These are phyloP conservation scores for Herpetomonas samuelpessoai DNA, from an alignment of 208 protist species.

Conservation along the genomic window DNA sequence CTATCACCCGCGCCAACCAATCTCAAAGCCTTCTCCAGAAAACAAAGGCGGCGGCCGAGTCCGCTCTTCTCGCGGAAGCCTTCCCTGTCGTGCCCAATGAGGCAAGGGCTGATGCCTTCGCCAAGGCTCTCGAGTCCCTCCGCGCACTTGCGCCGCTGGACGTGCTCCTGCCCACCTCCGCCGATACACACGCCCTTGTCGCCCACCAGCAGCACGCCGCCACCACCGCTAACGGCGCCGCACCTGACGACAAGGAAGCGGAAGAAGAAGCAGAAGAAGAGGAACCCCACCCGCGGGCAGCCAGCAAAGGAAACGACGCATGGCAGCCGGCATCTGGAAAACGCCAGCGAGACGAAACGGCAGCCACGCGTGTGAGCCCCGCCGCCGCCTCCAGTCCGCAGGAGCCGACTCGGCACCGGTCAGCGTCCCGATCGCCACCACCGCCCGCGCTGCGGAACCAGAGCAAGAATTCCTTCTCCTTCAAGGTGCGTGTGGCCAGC, in stretches of 20 bases:
- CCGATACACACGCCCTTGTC: neutral
- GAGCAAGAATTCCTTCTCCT: neutral
- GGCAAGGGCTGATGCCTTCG: too few relatives aligned
- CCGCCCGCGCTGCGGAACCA: neutral
- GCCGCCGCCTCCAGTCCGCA: neutral
- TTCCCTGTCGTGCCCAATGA: too few relatives aligned
- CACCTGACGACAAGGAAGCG: neutral
- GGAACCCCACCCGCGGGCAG: too few relatives aligned
- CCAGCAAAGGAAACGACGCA: too few relatives aligned
- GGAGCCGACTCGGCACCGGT: neutral
- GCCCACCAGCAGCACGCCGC: neutral
- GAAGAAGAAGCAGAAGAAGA: neutral
- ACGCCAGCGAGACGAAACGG: too few relatives aligned
- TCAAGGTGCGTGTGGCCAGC: neutral
- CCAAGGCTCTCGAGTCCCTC: neutral
- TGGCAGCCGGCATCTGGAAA: too few relatives aligned
- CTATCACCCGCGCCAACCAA: too few relatives aligned
- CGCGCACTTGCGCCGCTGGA: neutral
- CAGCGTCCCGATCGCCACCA: neutral
- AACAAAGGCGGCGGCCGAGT: too few relatives aligned
- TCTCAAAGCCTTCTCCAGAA: too few relatives aligned
- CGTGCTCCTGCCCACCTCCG: neutral
- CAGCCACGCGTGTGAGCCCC: neutral
- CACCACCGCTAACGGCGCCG: neutral
- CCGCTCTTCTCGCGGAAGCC: too few relatives aligned